phyloP scores from a whole-genome alignment of 257 asterid genomes.

The Solanum paucissectum region DNA sequence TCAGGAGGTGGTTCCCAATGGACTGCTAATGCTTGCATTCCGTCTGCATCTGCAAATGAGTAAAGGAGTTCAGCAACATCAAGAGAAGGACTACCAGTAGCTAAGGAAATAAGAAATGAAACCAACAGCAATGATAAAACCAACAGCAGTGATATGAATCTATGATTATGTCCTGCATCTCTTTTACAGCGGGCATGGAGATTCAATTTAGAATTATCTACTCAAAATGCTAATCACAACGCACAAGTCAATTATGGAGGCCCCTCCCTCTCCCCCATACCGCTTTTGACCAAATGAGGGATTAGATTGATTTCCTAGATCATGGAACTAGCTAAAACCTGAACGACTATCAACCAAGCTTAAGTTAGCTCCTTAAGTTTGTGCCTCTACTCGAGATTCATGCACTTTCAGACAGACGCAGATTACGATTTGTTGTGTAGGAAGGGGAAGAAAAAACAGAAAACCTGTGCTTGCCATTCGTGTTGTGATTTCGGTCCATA shows the following conservation, averaged over 20 bases:
- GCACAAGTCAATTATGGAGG: not conserved
- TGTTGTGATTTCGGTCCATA: not conserved
- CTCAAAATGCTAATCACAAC: not conserved
- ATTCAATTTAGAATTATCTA: not conserved
- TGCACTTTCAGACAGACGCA: not conserved
- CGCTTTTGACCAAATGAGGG: not conserved
- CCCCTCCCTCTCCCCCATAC: not conserved
- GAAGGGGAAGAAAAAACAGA: not conserved
- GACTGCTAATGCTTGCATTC: constrained; percentile 75
- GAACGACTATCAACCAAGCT: not conserved
- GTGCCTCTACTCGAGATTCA: not conserved
- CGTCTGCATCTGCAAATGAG: constrained; percentile 47
- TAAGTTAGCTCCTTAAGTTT: not conserved
- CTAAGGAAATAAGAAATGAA: not conserved
- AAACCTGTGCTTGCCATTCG: not conserved
- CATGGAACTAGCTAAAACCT: not conserved
- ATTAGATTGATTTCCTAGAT: not conserved
- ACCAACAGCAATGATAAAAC: not conserved
- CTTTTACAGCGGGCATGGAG: not conserved
- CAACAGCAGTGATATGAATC: not conserved
- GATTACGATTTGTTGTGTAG: not conserved
- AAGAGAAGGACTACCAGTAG: not conserved
- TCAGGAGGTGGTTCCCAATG: constrained; percentile 99
- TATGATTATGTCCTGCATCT: not conserved
- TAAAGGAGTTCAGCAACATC: not conserved